phyloP scores from a whole-genome alignment of 2,329 filamentous ascomycete species.

The Colletotrichum limetticola region DNA sequence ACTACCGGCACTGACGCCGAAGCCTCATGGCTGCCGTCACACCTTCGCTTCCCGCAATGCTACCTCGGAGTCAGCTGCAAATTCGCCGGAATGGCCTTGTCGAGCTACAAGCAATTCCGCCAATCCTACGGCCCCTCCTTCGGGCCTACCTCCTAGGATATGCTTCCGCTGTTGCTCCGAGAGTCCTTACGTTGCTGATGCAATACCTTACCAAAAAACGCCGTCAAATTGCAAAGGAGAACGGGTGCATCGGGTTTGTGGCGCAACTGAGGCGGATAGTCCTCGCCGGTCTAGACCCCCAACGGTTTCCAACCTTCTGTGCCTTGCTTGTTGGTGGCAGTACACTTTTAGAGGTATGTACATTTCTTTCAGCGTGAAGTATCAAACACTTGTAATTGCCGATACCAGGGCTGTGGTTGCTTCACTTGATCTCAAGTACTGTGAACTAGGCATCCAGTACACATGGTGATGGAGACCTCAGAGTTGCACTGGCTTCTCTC shows the following conservation, averaged over 20 bases:
- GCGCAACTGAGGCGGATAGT: slow-evolving; percentile 55
- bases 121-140: slow-evolving; percentile 63
- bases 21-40: slow-evolving; percentile 24
- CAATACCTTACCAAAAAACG: slow-evolving; percentile 55
- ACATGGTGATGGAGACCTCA: not conserved
- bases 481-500: not conserved
- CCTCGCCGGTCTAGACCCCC: slow-evolving; percentile 61
- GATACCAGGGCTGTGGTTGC: slow-evolving; percentile 1
- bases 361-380: slow-evolving; percentile 11
- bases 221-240: slow-evolving; percentile 17
- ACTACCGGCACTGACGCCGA: slow-evolving; percentile 24
- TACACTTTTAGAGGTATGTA: slow-evolving; percentile 68
- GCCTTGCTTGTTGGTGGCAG: slow-evolving; percentile 69
- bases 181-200: slow-evolving; percentile 64
- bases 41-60: slow-evolving; percentile 51
- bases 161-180: slow-evolving; percentile 66
- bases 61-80: slow-evolving; percentile 48
- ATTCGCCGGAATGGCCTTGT: slow-evolving; percentile 29
- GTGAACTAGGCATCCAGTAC: not conserved
- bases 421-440: not conserved
- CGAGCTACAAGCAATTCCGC: slow-evolving; percentile 52
- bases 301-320: slow-evolving; percentile 72
- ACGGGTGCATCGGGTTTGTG: slow-evolving; percentile 41
- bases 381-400: slow-evolving; percentile 7
- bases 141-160: slow-evolving; percentile 72